These are phyloP conservation scores for Epithemia pelagica DNA, from an alignment of 108 stramenopile species.

Conservation along the genomic window DNA sequence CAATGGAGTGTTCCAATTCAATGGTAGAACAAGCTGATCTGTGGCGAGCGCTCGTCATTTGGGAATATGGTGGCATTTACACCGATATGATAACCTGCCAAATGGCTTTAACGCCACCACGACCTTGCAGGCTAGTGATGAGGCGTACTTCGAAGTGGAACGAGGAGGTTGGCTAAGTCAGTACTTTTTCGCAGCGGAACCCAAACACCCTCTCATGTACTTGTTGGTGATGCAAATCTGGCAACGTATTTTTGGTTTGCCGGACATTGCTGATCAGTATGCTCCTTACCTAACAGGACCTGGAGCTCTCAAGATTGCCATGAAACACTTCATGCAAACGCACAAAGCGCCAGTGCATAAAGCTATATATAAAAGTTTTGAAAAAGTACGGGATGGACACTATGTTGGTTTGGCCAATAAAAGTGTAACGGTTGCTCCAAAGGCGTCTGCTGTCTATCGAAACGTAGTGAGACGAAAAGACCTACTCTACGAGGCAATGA, in stretches of 20 bases:
- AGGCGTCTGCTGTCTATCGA: not conserved
- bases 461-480: not conserved
- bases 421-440: not conserved
- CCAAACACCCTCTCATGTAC: constrained; percentile 56
- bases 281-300: constrained; percentile 22
- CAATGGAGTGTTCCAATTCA: constrained; percentile 28
- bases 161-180: constrained; percentile 32
- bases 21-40: constrained; percentile 58
- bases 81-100: constrained; percentile 52
- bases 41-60: constrained; percentile 45
- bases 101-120: constrained; percentile 15
- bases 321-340: constrained; percentile 4
- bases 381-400: not conserved
- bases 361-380: not conserved
- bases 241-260: constrained; percentile 12
- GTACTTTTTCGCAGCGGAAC: constrained; percentile 59
- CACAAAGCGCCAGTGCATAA: constrained; percentile 5
- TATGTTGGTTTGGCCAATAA: constrained; percentile 1
- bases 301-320: constrained; percentile 20
- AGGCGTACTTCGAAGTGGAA: constrained; percentile 57
- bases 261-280: constrained; percentile 16
- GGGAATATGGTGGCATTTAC: constrained; percentile 63
- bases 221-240: constrained; percentile 18
- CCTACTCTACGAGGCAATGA: not conserved
- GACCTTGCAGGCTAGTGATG: constrained; percentile 31